phyloP scores from a whole-genome alignment of 2,329 filamentous ascomycete genomes.

The Cytospora piceae region DNA sequence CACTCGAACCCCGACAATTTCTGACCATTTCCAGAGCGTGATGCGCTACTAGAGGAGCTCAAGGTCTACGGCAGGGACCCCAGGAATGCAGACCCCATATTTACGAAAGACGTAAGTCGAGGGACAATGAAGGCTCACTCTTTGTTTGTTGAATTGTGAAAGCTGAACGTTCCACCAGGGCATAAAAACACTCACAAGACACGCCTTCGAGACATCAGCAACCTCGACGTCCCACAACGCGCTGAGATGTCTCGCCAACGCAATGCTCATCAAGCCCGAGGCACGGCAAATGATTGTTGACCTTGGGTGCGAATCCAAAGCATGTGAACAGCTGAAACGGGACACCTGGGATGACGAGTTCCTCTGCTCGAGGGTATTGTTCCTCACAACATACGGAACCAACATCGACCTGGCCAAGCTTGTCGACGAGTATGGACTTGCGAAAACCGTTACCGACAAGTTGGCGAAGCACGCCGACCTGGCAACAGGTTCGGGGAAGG shows the following conservation, averaged over 20 bases:
- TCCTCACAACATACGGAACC: constrained; percentile 78
- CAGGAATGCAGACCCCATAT: constrained; percentile 77
- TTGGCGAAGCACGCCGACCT: constrained; percentile 69
- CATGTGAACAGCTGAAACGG: constrained; percentile 72
- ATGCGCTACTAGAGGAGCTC: constrained; percentile 65
- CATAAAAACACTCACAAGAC: constrained; percentile 70
- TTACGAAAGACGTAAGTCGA: constrained; percentile 69
- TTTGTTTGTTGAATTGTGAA: not conserved
- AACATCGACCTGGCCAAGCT: constrained; percentile 68
- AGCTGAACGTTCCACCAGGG: constrained; percentile 55
- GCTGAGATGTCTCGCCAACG: constrained; percentile 83
- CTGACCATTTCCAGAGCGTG: constrained; percentile 56
- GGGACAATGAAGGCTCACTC: not conserved
- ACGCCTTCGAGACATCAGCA: constrained; percentile 72
- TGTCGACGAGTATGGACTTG: constrained; percentile 68
- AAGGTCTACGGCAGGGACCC: constrained; percentile 80
- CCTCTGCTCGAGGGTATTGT: constrained; percentile 75
- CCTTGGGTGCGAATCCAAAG: constrained; percentile 67
- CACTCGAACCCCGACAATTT: constrained; percentile 18
- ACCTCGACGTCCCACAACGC: constrained; percentile 71
- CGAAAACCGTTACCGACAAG: constrained; percentile 70
- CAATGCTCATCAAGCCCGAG: constrained; percentile 69
- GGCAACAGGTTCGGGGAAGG: constrained; percentile 37
- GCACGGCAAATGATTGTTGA: constrained; percentile 76
- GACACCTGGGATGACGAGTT: constrained; percentile 86